A percentile compares a stretch with the other conserved stretches of the same genome.
phyloP scores from a whole-genome alignment of 805 yeast species.

The Wickerhamiella hasegawae region DNA sequence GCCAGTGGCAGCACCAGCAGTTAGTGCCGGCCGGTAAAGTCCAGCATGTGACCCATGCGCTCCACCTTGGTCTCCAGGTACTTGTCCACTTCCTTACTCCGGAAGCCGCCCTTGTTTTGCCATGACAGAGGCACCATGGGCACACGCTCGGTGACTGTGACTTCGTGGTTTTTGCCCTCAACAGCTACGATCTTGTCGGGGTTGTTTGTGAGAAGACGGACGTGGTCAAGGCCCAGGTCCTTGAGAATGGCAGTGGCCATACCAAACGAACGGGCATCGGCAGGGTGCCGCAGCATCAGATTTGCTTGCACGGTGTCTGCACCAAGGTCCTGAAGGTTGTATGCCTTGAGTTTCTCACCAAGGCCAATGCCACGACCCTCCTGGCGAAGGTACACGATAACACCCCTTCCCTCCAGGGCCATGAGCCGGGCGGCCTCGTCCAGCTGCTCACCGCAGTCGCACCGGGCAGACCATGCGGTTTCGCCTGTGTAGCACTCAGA shows the following conservation, averaged over 20 bases:
- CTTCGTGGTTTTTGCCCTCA: slow-evolving; percentile 63
- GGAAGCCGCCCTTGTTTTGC: slow-evolving; percentile 55
- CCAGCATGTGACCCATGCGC: slow-evolving; percentile 89
- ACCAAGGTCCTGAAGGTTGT: slow-evolving; percentile 91
- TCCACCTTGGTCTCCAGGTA: slow-evolving; percentile 87
- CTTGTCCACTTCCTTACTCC: slow-evolving; percentile 78
- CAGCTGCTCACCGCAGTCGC: slow-evolving; percentile 98
- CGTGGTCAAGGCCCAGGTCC: slow-evolving; percentile 60
- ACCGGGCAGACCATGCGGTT: slow-evolving; percentile 97
- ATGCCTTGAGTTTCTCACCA: slow-evolving; percentile 95
- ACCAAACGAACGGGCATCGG: slow-evolving; percentile 89
- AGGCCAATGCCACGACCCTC: slow-evolving; percentile 98
- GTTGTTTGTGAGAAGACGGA: slow-evolving; percentile 77
- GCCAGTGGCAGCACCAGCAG: too few species aligned
- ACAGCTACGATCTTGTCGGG: slow-evolving; percentile 94
- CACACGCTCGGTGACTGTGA: slow-evolving; percentile 71
- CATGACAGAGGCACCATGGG: slow-evolving; percentile 97
- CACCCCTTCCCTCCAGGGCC: slow-evolving; percentile 79
- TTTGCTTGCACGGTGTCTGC: slow-evolving; percentile 98
- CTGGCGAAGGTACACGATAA: slow-evolving; percentile 88
- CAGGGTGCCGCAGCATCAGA: slow-evolving; percentile 83
- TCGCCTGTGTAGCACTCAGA: slow-evolving; percentile 98
- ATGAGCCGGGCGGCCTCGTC: slow-evolving; percentile 93
- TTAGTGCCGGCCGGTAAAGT: slow-evolving; percentile 12
- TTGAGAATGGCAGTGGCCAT: slow-evolving; percentile 83